A percentile compares a stretch with the other conserved stretches of the same genome.
phyloP scores from a whole-genome alignment of 2,329 filamentous ascomycete species.

The Penicillium olsonii region DNA sequence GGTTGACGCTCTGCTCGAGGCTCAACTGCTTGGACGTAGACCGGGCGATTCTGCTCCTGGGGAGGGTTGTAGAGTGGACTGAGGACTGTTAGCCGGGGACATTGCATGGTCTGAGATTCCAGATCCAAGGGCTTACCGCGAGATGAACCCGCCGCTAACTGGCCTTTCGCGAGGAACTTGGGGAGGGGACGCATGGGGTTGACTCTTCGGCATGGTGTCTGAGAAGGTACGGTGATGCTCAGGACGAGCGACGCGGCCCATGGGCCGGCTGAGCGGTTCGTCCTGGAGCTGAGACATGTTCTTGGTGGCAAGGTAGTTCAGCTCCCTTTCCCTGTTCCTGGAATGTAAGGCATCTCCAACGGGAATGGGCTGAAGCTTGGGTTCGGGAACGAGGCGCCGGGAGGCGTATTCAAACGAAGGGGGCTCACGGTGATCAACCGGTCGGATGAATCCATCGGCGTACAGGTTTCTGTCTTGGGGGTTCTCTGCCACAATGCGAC shows the following conservation, averaged over 20 bases:
- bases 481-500: slow-evolving; percentile 19
- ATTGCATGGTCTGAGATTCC: background rate
- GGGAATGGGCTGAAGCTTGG: slow-evolving; percentile 10
- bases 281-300: slow-evolving; percentile 15
- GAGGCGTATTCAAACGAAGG: slow-evolving; percentile 21
- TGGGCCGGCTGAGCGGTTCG: slow-evolving; percentile 12
- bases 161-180: slow-evolving; percentile 18
- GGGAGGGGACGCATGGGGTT: slow-evolving; percentile 9
- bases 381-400: slow-evolving; percentile 18
- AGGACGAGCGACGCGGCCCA: slow-evolving; percentile 9
- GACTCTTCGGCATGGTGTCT: slow-evolving; percentile 10
- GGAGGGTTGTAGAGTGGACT: slow-evolving; percentile 15
- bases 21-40: slow-evolving; percentile 26
- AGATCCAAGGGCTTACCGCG: slow-evolving; percentile 21
- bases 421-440: slow-evolving; percentile 31
- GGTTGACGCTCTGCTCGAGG: slow-evolving; percentile 12
- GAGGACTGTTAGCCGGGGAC: slow-evolving; percentile 8
- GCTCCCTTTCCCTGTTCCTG: slow-evolving; percentile 12
- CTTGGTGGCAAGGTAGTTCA: slow-evolving; percentile 16
- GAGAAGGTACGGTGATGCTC: slow-evolving; percentile 15
- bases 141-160: slow-evolving; percentile 15
- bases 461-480: slow-evolving; percentile 31
- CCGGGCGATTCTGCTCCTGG: slow-evolving; percentile 24
- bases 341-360: slow-evolving; percentile 18
- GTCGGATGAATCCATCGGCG: slow-evolving; percentile 41